A percentile compares a stretch with the other conserved stretches of the same genome.
phyloP scores from a whole-genome alignment of 2,329 filamentous ascomycete species.

The Alternaria sp. region DNA sequence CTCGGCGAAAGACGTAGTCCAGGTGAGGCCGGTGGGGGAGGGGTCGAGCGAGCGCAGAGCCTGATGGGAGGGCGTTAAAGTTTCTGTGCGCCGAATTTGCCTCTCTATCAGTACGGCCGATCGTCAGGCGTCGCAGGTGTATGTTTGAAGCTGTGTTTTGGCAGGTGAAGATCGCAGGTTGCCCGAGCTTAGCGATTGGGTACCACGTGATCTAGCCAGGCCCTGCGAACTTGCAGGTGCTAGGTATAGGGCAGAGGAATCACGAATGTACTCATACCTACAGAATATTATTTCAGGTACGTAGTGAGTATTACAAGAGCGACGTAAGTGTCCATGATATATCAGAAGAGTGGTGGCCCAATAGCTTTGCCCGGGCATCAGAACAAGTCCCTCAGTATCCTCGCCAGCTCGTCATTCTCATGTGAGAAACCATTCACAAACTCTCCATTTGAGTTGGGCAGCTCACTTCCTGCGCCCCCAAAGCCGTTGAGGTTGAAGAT shows the following conservation, averaged over 20 bases:
- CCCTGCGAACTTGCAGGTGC: background rate
- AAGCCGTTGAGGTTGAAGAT: conserved; percentile 40
- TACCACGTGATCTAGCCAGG: conserved; percentile 20
- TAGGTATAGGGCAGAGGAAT: background rate
- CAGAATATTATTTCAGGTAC: background rate
- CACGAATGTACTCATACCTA: background rate
- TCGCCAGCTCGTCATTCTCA: conserved; percentile 67
- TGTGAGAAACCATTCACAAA: conserved; percentile 56
- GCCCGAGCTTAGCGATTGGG: conserved; percentile 24
- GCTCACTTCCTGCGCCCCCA: conserved; percentile 39
- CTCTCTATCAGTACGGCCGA: conserved; percentile 4
- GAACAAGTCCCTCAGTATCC: conserved; percentile 66
- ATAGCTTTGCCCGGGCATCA: conserved; percentile 35
- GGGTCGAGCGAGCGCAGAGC: conserved; percentile 20
- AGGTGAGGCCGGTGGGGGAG: conserved; percentile 19
- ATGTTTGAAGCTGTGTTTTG: conserved; percentile 17
- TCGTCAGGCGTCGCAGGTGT: conserved; percentile 3
- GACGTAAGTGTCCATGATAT: background rate
- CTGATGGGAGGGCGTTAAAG: conserved; percentile 1
- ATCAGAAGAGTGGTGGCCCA: background rate
- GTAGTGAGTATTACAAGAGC: background rate
- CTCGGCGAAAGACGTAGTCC: conserved; percentile 15
- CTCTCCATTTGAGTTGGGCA: conserved; percentile 51
- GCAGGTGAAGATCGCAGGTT: conserved; percentile 21
- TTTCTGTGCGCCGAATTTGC: background rate